Percentiles rank a stretch among this genome's conserved stretches.
phyloP scores from a whole-genome alignment of 441 rosid species.

The Pelargonium fulgidum region DNA sequence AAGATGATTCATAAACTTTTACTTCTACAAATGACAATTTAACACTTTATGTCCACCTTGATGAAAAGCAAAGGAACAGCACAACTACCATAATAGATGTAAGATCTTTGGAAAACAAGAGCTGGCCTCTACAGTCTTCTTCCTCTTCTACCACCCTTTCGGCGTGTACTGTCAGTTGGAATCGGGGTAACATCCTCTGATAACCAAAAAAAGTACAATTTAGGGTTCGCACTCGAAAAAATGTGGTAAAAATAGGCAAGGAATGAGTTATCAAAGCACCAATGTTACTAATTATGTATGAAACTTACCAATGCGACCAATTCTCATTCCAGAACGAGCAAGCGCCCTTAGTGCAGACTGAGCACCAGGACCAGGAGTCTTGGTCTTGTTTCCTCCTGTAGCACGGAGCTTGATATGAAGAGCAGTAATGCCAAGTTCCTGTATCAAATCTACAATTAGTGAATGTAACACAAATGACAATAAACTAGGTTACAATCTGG shows the following conservation, averaged over 20 bases:
- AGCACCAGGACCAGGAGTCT: conserved; percentile 86
- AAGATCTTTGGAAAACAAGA: background rate
- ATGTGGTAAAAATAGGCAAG: background rate
- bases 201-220: background rate
- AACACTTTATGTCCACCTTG: background rate
- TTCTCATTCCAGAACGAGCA: conserved; percentile 44
- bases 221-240: background rate
- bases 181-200: conserved; percentile 40
- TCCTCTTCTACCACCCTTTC: conserved; percentile 33
- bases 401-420: conserved; percentile 86
- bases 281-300: background rate
- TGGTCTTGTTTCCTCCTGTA: conserved; percentile 36
- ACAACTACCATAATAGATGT: background rate
- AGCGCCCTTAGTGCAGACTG: conserved; percentile 85
- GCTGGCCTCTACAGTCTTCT: conserved; percentile 32
- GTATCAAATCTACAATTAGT: conserved; percentile 4
- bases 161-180: conserved; percentile 35
- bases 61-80: background rate
- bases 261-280: too few relatives aligned
- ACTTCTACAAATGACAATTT: background rate
- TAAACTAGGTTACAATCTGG: background rate
- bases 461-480: background rate
- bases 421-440: conserved; percentile 86
- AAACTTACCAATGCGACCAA: background rate
- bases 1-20: background rate